Evolutionary conservation across 306 rosid species (phyloP).

Genomic region (Cicer yamashitae): DNA sequence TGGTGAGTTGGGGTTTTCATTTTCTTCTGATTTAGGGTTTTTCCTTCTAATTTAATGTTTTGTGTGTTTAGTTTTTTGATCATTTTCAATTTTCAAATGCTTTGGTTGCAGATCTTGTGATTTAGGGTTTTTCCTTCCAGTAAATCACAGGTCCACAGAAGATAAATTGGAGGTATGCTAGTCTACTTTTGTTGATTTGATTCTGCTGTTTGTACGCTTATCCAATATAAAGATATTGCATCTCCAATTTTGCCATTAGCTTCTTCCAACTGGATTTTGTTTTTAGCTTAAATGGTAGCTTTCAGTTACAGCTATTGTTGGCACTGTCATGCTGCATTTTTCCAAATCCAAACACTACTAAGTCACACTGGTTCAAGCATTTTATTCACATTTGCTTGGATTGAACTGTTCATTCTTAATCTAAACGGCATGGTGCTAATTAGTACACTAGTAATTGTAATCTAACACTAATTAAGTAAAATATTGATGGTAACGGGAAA

Average conservation of each 20-base stretch:
- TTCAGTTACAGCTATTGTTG: not conserved
- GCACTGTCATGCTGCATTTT: not conserved
- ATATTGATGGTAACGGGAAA: not conserved
- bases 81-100: too few relatives aligned
- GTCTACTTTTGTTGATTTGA: not conserved
- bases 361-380: not conserved
- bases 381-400: conserved; percentile 2
- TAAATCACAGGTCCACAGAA: conserved; percentile 65
- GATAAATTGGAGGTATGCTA: conserved; percentile 78
- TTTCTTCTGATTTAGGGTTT: too few relatives aligned
- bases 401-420: not conserved
- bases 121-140: conserved; percentile 51
- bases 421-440: not conserved
- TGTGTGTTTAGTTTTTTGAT: too few relatives aligned
- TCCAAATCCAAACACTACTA: not conserved
- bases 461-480: not conserved
- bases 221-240: not conserved
- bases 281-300: not conserved
- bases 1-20: too few relatives aligned
- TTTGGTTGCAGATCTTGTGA: too few relatives aligned
- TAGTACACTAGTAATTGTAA: not conserved
- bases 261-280: not conserved
- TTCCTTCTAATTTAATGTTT: too few relatives aligned
- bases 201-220: not conserved
- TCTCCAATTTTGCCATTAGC: not conserved